phyloP scores from a whole-genome alignment of 192 early-diverging fungal genomes.

The Haplosporangium gracile region DNA sequence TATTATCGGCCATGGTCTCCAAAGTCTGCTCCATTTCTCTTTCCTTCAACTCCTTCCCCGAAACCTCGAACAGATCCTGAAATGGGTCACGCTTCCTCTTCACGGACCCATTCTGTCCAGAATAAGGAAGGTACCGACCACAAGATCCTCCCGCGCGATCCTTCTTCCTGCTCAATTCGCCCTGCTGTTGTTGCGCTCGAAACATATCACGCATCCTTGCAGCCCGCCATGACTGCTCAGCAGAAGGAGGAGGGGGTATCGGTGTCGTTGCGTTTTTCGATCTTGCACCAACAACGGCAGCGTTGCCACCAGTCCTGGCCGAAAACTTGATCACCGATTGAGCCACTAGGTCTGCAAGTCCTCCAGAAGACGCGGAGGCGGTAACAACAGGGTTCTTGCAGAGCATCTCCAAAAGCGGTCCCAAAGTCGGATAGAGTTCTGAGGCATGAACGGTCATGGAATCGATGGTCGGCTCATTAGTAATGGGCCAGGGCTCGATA shows the following conservation, averaged over 20 bases:
- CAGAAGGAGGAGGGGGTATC: neutral
- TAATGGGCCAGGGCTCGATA: neutral
- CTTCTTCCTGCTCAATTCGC: neutral
- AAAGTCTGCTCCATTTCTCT: slow-evolving; percentile 7
- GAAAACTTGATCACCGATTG: slow-evolving; percentile 29
- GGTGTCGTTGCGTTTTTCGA: neutral
- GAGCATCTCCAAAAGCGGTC: slow-evolving; percentile 10
- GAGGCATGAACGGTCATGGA: neutral
- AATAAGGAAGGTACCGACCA: neutral
- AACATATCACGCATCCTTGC: slow-evolving; percentile 24
- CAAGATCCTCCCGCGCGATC: neutral
- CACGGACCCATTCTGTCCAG: neutral
- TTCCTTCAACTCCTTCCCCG: slow-evolving; percentile 11
- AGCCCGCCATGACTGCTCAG: neutral
- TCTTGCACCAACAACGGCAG: neutral
- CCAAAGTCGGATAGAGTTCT: slow-evolving; percentile 22
- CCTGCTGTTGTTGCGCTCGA: neutral
- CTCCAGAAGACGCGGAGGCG: neutral
- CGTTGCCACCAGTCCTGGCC: neutral
- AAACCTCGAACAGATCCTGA: slow-evolving; percentile 15
- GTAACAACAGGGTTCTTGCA: slow-evolving; percentile 34
- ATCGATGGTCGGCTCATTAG: neutral
- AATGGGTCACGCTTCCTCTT: neutral
- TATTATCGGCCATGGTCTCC: neutral
- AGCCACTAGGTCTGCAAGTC: slow-evolving; percentile 2